Conservation (phyloP, 2,329 filamentous ascomycete genomes). For the Colletotrichum graminicola region DNA sequence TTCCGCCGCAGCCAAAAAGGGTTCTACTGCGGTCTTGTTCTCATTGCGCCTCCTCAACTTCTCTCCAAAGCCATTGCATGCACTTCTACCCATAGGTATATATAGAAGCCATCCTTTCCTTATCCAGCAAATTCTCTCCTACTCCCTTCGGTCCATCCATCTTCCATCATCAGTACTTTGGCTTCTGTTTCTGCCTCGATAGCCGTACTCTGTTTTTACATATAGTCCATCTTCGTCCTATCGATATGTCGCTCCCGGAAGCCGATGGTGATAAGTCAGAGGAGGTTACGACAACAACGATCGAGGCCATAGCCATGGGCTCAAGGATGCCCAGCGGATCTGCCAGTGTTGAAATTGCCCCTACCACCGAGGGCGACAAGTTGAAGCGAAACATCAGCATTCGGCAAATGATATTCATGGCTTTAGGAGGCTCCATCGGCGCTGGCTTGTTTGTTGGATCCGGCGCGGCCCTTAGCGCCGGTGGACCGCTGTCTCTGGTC, state of each 20-base stretch:
- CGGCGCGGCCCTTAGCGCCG: slow-evolving; percentile 48
- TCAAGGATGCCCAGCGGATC: slow-evolving; percentile 9
- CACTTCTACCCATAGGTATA: no score
- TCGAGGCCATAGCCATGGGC: not conserved
- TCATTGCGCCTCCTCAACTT: not conserved
- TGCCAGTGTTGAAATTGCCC: not conserved
- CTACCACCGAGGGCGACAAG: slow-evolving; percentile 33
- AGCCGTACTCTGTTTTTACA: not conserved
- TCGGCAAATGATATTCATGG: slow-evolving; percentile 53
- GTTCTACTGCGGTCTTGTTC: not conserved
- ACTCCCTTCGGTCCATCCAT: not conserved
- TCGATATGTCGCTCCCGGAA: not conserved
- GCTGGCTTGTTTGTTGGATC: slow-evolving; percentile 53
- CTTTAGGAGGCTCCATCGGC: slow-evolving; percentile 53
- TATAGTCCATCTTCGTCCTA: not conserved
- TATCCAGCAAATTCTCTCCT: not conserved
- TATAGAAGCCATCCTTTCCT: not conserved
- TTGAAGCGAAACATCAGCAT: slow-evolving; percentile 48
- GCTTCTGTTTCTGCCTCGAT: not conserved
- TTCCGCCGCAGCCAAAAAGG: not conserved
- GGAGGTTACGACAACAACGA: slow-evolving; percentile 2
- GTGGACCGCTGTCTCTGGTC: slow-evolving; percentile 50
- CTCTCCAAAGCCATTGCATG: not conserved
- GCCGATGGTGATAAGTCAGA: not conserved
- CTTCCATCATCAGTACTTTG: not conserved